Conservation (phyloP, 2,329 filamentous ascomycete genomes). For the Stylonectria norvegica region DNA sequence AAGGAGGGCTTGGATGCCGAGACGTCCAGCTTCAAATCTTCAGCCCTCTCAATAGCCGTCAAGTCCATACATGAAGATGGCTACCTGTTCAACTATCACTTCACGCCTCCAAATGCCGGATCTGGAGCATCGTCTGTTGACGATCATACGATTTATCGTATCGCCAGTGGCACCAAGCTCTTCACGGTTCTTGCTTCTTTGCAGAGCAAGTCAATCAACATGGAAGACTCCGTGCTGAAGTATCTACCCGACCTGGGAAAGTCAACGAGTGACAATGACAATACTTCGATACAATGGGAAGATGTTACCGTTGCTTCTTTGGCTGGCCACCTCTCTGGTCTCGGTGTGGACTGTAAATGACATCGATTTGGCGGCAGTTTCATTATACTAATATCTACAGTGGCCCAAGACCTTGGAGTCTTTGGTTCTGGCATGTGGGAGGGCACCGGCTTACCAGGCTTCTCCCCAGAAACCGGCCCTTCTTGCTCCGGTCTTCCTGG, state of each 20-base stretch:
- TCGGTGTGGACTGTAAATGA: constrained; percentile 35
- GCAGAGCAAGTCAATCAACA: constrained; percentile 27
- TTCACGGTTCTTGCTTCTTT: constrained; percentile 32
- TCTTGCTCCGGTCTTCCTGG: constrained; percentile 35
- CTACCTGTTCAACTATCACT: constrained; percentile 38
- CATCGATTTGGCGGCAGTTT: background rate
- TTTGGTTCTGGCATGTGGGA: constrained; percentile 26
- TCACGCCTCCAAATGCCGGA: constrained; percentile 34
- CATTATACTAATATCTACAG: constrained; percentile 17
- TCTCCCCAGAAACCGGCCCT: constrained; percentile 28
- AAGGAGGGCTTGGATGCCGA: constrained; percentile 23
- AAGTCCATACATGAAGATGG: constrained; percentile 40
- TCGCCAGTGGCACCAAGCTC: constrained; percentile 36
- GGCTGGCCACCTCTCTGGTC: constrained; percentile 44
- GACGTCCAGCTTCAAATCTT: constrained; percentile 30
- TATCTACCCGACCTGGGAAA: constrained; percentile 40
- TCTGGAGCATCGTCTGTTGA: constrained; percentile 26
- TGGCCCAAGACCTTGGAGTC: constrained; percentile 33
- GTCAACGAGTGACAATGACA: constrained; percentile 22
- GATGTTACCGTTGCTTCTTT: constrained; percentile 45
- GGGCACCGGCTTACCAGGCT: constrained; percentile 30
- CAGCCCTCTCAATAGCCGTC: constrained; percentile 38
- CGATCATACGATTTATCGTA: constrained; percentile 32
- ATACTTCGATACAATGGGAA: constrained; percentile 42
- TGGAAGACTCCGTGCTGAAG: constrained; percentile 43